Percentiles rank a stretch among this genome's conserved stretches.
These are phyloP conservation scores for Neurospora sp. DNA, from an alignment of 2,329 filamentous ascomycete genomes.

Conservation along the genomic window DNA sequence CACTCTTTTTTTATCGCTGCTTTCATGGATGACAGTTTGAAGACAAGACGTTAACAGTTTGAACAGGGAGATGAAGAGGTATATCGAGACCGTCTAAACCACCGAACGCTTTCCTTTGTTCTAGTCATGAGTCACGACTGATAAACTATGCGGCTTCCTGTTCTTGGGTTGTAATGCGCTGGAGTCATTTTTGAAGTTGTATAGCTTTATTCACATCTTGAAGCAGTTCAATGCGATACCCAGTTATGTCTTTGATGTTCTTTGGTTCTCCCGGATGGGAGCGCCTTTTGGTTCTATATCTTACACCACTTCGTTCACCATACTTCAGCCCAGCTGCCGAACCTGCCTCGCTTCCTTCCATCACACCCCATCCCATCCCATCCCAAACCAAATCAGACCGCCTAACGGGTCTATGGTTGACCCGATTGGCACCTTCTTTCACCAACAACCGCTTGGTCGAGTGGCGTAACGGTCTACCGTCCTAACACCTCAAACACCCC, in stretches of 20 bases:
- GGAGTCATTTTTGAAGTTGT: neutral
- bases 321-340: neutral
- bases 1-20: neutral
- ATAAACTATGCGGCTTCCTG: neutral
- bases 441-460: neutral
- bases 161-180: neutral
- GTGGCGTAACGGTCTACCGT: neutral
- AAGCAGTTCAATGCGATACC: neutral
- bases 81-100: constrained; percentile 62
- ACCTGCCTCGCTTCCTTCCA: neutral
- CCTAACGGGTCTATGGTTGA: neutral
- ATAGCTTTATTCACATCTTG: neutral
- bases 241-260: neutral
- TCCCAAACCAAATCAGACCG: neutral
- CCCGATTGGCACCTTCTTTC: neutral
- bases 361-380: neutral
- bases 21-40: neutral
- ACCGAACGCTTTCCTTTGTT: neutral
- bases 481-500: neutral
- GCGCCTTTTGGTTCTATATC: no score
- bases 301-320: neutral
- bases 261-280: neutral
- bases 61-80: constrained; percentile 62
- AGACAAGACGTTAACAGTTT: constrained; percentile 10
- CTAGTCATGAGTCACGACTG: neutral